Base-by-base conservation (phyloP, 331 rosid species). In the Stylosanthes scabra region DNA sequence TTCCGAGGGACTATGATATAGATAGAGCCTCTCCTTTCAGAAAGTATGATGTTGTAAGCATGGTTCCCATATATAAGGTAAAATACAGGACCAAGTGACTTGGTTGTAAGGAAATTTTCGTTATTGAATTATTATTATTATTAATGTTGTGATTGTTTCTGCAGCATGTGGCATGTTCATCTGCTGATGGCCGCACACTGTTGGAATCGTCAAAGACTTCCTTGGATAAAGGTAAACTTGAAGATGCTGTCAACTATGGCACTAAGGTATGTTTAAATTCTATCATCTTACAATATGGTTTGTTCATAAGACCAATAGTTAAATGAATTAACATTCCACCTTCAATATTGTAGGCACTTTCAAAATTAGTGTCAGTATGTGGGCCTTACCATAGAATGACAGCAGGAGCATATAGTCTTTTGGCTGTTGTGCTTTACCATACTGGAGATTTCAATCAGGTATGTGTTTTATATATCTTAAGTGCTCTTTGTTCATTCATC, bases 331-430 rank as follows among this genome's bases (percentile, higher is more conserved):
- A 66, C 80, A 70, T 79, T 74, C 60, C 40, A 66, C 72, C 42
- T 83, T 70, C 63, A 59, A 77, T 86, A 47, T 82, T 82, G 80
- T 73, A 94, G 99, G 99, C 99, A 45, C 93, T 94, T 46, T 78
- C 97, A n/a, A 94, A 94, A 75, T 90, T 94, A 39, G 97, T 91
- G 58, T 81, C 88, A 9, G 99, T 94, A 11, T 94, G 99, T 29
- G 99, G 99, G 64, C 97, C 99, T 6, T 91, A 90, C 77, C 97
- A 94, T 81, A 85, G 97, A 90, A 94, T 94, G 99, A 94, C 99
- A 49, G 99, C 99, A 3, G 99, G 99, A 70, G 99, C 99, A 57
- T 94, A 94, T 69, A 94, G 99, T 80, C 99, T 94, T 71, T 86
- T 94, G 75, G 99, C 99, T 54, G 99, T 94, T 69, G 99, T 94